Conservation (phyloP, 305 asterid species). For the Solanum hybrid region DNA sequence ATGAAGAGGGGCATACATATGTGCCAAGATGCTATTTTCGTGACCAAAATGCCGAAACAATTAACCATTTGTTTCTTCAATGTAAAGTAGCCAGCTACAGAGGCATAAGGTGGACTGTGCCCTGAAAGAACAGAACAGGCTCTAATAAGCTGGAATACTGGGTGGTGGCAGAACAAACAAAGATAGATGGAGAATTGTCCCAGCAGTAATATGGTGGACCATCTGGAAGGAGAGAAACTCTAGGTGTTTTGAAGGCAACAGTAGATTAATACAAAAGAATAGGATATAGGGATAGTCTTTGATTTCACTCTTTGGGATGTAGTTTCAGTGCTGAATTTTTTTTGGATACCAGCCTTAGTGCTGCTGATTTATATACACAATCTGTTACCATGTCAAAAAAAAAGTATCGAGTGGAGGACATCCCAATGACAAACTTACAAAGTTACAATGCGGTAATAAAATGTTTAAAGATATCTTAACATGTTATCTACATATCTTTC, state of each 20-base stretch:
- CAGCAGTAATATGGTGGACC: not conserved
- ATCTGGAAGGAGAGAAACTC: not conserved
- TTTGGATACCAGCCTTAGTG: not conserved
- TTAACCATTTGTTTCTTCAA: not conserved
- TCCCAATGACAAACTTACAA: not conserved
- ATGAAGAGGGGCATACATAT: not conserved
- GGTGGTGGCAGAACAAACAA: not conserved
- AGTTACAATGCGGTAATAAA: not conserved
- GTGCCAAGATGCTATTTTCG: not conserved
- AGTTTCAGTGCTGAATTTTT: not conserved
- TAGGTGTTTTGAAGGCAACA: not conserved
- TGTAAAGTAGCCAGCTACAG: not conserved
- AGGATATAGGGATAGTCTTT: not conserved
- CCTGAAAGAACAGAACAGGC: not conserved
- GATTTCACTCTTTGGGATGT: not conserved
- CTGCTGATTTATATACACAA: not conserved
- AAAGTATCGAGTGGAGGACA: not conserved
- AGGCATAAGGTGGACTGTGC: not conserved
- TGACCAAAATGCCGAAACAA: not conserved
- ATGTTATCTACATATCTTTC: not conserved
- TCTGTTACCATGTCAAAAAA: not conserved
- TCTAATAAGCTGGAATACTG: not conserved
- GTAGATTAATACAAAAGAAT: not conserved
- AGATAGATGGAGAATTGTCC: not conserved
- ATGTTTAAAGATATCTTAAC: not conserved